Evolutionary conservation across 495 filamentous ascomycete species (phyloP), one percentile per base, ranked within the genome.

Genomic region (Aspergillus conjunctus): DNA sequence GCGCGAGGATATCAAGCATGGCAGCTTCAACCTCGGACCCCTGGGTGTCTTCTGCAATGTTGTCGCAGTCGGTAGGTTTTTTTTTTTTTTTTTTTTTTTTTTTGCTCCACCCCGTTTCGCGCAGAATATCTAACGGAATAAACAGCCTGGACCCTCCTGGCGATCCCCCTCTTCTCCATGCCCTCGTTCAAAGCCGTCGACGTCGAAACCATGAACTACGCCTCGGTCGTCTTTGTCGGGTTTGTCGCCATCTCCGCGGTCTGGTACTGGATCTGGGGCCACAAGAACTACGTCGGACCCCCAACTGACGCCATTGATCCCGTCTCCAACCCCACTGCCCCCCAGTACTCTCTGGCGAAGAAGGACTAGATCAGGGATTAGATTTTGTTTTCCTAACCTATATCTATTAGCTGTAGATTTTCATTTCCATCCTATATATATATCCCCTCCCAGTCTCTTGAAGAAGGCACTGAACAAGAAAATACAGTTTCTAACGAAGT

Each of bases 191-290:
- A 51, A 18, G 66, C 72, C 1, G 74, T 82, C n/a, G 72, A 70
- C 14, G 50, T 64, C 0, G 62, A 67, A 20, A 70, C 64, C 3
- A 82, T 81, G 73, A 83, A 85, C 62, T 86, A 86, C 63, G 83
- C 84, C 26, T 78, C 67, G 1, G 82, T 85, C 10, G 83, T 86
- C 11, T 87, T 87, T 65, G 77, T 79, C 37, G 81, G 79, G 3
- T 81, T 82, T 61, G 75, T 79, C n/a, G 48, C 68, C 41, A 79
- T 87, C 54, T 69, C 75, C 4, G 71, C 71, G 7, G 69, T 77
- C 0, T 89, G 85, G 85, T 89, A 90, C 74, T 77, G 81, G 51
- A 71, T 81, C n/a, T 83, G 86, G 77, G 87, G 88, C 30, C 78
- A 66, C 46, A 61, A 65, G 56, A 71, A 71, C 60, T 71, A 71